phyloP scores from a whole-genome alignment of 257 asterid genomes.

The Misopates orontium region DNA sequence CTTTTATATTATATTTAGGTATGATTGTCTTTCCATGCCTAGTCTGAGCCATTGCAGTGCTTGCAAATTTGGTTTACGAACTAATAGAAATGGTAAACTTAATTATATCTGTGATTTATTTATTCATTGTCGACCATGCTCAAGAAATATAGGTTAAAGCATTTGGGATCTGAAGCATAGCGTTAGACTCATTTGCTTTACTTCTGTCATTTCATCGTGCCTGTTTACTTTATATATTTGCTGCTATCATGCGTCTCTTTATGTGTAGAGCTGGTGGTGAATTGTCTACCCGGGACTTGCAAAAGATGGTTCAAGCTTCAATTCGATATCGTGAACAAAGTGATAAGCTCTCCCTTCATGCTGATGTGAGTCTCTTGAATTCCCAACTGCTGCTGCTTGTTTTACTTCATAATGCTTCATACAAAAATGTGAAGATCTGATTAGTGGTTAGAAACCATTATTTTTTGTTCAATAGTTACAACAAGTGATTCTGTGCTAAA shows the following conservation, averaged over 20 bases:
- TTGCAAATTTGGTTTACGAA: background rate
- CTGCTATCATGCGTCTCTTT: slow-evolving; percentile 20
- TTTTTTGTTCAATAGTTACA: no score
- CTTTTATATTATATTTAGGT: background rate
- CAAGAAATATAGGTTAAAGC: background rate
- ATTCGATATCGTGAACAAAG: slow-evolving; percentile 99
- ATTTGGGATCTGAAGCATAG: background rate
- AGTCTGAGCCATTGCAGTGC: background rate
- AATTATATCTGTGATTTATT: no score
- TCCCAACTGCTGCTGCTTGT: slow-evolving; percentile 24
- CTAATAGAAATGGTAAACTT: background rate
- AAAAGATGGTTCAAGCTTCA: slow-evolving; percentile 99
- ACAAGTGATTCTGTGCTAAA: no score
- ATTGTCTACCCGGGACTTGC: slow-evolving; percentile 93
- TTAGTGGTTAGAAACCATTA: slow-evolving; percentile 22
- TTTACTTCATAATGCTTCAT: slow-evolving; percentile 27
- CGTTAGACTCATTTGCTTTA: slow-evolving; percentile 6
- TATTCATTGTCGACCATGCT: background rate
- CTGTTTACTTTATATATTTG: slow-evolving; percentile 15
- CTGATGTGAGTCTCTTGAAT: slow-evolving; percentile 76
- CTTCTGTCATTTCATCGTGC: slow-evolving; percentile 12
- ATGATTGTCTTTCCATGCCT: background rate
- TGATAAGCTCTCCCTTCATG: slow-evolving; percentile 99
- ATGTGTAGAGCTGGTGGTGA: slow-evolving; percentile 72
- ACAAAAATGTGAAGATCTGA: no score